These are phyloP conservation scores for Kandelia obovata DNA, from an alignment of 345 rosid genomes.

Conservation along the genomic window DNA sequence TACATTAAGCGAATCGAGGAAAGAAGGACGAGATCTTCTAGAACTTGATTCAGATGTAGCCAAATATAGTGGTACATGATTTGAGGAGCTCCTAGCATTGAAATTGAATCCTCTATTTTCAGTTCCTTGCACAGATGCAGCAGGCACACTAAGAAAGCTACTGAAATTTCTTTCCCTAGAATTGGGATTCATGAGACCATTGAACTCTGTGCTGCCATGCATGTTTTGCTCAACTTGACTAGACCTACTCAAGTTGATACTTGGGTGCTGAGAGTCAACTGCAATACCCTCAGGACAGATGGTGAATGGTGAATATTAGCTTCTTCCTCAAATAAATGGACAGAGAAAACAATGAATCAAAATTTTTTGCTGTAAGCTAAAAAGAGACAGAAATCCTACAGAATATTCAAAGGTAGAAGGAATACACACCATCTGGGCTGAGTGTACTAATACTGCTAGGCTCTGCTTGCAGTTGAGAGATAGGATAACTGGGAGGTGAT, in stretches of 20 bases:
- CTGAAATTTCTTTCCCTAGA: slow-evolving; percentile 42
- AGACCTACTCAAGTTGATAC: slow-evolving; percentile 34
- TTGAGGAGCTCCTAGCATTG: slow-evolving; percentile 40
- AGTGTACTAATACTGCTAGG: slow-evolving; percentile 27
- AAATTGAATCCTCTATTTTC: slow-evolving; percentile 44
- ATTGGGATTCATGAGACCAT: slow-evolving; percentile 23
- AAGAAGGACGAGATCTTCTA: slow-evolving; percentile 76
- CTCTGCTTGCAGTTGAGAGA: slow-evolving; percentile 27
- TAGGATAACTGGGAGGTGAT: slow-evolving; percentile 30
- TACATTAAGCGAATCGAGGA: slow-evolving; percentile 78
- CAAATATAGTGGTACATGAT: slow-evolving; percentile 28
- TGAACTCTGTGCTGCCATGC: slow-evolving; percentile 26
- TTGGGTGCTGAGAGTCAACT: slow-evolving; percentile 41
- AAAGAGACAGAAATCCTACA: slow-evolving; percentile 12
- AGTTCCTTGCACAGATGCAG: slow-evolving; percentile 32
- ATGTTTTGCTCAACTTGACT: slow-evolving; percentile 31
- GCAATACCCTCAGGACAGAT: slow-evolving; percentile 19
- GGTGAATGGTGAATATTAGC: slow-evolving; percentile 8
- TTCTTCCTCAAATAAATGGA: slow-evolving; percentile 8
- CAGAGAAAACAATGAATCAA: slow-evolving; percentile 11
- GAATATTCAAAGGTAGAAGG: slow-evolving; percentile 31
- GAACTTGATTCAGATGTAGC: slow-evolving; percentile 48
- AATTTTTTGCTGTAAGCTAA: not conserved
- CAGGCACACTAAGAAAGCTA: slow-evolving; percentile 32
- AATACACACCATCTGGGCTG: slow-evolving; percentile 27